Evolutionary conservation across 148 eudicot genomes (phyloP), one percentile per base, ranked within the genome.

Genomic region (Rhododendron molle): DNA sequence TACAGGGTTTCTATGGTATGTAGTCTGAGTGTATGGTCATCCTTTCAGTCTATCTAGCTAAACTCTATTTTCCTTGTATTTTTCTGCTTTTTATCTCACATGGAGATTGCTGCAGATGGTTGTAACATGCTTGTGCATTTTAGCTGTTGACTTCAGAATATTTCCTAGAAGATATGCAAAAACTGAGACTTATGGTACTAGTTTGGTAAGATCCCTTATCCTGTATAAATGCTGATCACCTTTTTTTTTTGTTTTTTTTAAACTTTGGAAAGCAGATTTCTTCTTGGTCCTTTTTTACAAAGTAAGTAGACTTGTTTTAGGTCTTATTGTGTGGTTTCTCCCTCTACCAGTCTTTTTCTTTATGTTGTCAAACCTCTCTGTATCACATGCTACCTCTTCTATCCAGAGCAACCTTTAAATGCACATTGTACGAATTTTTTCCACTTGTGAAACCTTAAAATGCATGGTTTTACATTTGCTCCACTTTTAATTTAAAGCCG

Each of bases 101-200:
- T 84, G 90, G 87, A 85, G 83, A 88, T 65, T 91, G 86, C 69
- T 92, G 95, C 94, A 97, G 99, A 94, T 95, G 98, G 83, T 93
- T 81, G 79, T 90, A 40, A 93, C 99, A 86, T 94, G 94, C 91
- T 44, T 93, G 85, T 92, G 96, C 88, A 97, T 97, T 81, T 92
- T 97, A 89, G 98, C 96, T 83, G 99, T 97, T 88, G 99, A 97
- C 90, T 97, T 97, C 94, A 87, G 88, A 81, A 89, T 95, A 92
- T 97, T 92, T 85, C 99, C 99, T 81, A 91, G 99, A 88, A 92
- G 91, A 91, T 93, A 89, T 87, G 99, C 98, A 38, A 97, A 97
- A 90, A 93, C 99, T 34, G 99, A 97, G 91, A 94, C 95, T 80
- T 95, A 93, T 87, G 99, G 99, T 74, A 92, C 95, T 88, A 90